Conservation (phyloP, 805 yeast species). For the Starmerella apis region DNA sequence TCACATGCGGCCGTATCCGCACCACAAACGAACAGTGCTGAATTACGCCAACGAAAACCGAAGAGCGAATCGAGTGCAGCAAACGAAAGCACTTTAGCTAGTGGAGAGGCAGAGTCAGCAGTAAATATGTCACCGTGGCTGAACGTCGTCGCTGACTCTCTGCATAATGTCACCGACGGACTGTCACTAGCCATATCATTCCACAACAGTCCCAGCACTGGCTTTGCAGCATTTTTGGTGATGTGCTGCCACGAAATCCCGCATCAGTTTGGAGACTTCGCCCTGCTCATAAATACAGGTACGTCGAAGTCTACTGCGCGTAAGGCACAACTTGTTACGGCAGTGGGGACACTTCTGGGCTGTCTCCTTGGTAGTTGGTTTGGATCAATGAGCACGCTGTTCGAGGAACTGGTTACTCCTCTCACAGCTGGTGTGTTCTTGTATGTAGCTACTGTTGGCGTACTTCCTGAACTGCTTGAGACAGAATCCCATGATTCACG, state of each 20-base stretch:
- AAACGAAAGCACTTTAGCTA: no score
- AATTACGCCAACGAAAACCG: not conserved
- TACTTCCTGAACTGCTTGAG: slow-evolving; percentile 61
- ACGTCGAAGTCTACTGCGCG: slow-evolving; percentile 55
- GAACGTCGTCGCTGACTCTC: slow-evolving; percentile 57
- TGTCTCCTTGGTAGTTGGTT: slow-evolving; percentile 38
- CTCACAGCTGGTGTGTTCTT: slow-evolving; percentile 69
- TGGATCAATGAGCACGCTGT: slow-evolving; percentile 25
- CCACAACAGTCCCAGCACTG: slow-evolving; percentile 47
- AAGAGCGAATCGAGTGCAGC: not conserved
- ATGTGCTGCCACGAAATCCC: slow-evolving; percentile 71
- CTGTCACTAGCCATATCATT: slow-evolving; percentile 64
- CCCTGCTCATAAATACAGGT: slow-evolving; percentile 58
- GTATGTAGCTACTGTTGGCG: slow-evolving; percentile 62
- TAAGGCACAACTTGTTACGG: slow-evolving; percentile 55
- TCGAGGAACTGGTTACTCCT: slow-evolving; percentile 51
- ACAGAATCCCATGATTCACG: slow-evolving; percentile 27
- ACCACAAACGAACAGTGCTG: not conserved
- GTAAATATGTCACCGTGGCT: slow-evolving; percentile 27
- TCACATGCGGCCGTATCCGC: not conserved
- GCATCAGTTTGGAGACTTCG: slow-evolving; percentile 74
- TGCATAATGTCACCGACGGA: slow-evolving; percentile 72
- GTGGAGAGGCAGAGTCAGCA: not conserved
- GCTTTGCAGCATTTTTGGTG: slow-evolving; percentile 60
- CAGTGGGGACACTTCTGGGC: slow-evolving; percentile 55